Base-by-base conservation (phyloP, 1,284 basidiomycete species). In the Chalciporus sp. region DNA sequence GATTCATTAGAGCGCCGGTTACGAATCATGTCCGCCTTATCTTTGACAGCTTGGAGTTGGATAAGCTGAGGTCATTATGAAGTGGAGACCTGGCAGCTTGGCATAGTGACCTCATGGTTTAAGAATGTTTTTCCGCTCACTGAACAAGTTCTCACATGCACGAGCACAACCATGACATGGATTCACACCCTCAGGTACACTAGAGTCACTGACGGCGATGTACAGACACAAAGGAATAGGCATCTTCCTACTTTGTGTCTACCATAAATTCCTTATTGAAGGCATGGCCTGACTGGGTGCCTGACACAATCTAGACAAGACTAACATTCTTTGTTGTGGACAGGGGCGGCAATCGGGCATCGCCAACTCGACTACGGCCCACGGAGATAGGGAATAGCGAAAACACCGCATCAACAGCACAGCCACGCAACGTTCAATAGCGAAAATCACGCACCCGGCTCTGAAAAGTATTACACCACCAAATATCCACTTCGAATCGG, bases 341-440 rank as follows among this genome's bases (percentile, higher is more conserved):
- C n/a, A n/a, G n/a, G n/a, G n/a, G n/a, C n/a, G n/a, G n/a, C n/a
- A n/a, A n/a, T n/a, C n/a, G n/a, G n/a, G n/a, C 23, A 23, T 6
- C 23, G 23, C 23, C 23, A 6, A 3, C 23, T 23, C 23, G 23
- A 23, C 23, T 23, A 31, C 29, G 29, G 29, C 3, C 9, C 29
- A 31, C 29, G 4, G 31, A 1, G 12, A 33, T 12, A 16, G 31
- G 35, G 19, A 69, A 70, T 70, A 42, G 66, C 68, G 40, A 68
- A 67, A 67, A 70, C 37, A 51, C 40, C 66, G 52, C 66, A 67
- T 4, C 17, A 4, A 19, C 10, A 0, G 2, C 37, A 39, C 37
- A 39, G n/a, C 37, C 37, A 39, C 37, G 8, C 1, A 1, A 1
- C 4, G n/a, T 2, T 39, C 8, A 39, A 39, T 39, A 17, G 37